A percentile compares a stretch with the other conserved stretches of the same genome.
Evolutionary conservation across 192 early-diverging fungal species (phyloP).

Genomic region (Entomortierella chlamydospora): DNA sequence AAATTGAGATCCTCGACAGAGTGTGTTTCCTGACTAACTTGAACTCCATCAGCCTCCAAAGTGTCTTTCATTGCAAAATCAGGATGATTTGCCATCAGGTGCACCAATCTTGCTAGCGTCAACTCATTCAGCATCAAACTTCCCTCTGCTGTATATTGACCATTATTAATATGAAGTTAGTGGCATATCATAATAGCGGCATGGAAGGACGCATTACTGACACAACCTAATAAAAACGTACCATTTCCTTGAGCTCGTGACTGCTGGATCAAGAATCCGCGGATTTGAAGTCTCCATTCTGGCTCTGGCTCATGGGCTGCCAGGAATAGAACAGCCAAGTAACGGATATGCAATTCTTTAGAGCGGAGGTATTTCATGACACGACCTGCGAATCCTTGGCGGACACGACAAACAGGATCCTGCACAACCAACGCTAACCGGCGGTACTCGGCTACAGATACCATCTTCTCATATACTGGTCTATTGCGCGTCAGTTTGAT

Average conservation of each 20-base stretch:
- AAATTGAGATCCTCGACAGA: constrained; percentile 36
- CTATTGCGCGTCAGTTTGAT: constrained; percentile 68
- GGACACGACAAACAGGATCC: constrained; percentile 86
- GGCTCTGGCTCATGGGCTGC: constrained; percentile 89
- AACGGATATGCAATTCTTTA: constrained; percentile 74
- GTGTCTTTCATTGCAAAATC: constrained; percentile 70
- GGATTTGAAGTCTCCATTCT: constrained; percentile 71
- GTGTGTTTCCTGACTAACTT: constrained; percentile 19
- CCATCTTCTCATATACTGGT: constrained; percentile 60
- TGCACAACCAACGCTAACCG: constrained; percentile 74
- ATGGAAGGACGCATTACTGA: not conserved
- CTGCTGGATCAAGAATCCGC: constrained; percentile 56
- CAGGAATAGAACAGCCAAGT: constrained; percentile 77
- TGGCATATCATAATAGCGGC: not conserved
- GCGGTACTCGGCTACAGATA: constrained; percentile 67
- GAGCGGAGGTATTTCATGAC: constrained; percentile 77
- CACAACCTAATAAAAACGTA: no score
- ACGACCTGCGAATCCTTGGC: constrained; percentile 74
- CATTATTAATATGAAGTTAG: constrained; percentile 5
- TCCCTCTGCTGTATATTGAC: constrained; percentile 20
- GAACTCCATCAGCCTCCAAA: constrained; percentile 23
- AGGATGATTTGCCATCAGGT: constrained; percentile 87
- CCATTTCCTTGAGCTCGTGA: constrained; percentile 35
- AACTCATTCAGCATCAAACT: constrained; percentile 66
- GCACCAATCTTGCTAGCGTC: constrained; percentile 71